Conservation (phyloP, 345 rosid species). For the Streptanthus diversifolius region DNA sequence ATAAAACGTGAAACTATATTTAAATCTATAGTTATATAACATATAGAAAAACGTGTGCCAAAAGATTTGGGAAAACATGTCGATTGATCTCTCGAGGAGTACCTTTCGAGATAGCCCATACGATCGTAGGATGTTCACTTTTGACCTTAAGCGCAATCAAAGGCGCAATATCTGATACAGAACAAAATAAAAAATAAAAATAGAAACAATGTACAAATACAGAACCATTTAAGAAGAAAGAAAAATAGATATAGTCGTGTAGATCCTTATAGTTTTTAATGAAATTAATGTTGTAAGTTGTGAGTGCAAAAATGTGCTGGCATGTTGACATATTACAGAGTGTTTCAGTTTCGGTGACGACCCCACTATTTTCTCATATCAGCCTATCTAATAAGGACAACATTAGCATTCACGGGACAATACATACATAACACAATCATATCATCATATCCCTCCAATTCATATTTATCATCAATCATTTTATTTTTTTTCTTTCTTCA, state of each 20-base stretch:
- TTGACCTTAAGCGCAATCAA: background rate
- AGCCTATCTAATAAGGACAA: slow-evolving; percentile 13
- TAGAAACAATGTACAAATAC: too few relatives aligned
- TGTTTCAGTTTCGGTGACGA: background rate
- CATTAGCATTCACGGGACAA: slow-evolving; percentile 12
- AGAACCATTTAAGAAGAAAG: too few relatives aligned
- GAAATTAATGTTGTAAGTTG: background rate
- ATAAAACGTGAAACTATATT: too few relatives aligned
- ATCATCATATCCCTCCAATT: background rate
- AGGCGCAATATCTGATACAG: background rate
- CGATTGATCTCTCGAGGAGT: too few relatives aligned
- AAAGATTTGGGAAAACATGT: too few relatives aligned
- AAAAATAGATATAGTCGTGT: background rate
- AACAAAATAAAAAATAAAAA: too few relatives aligned
- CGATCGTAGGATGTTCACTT: background rate
- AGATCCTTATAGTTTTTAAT: background rate
- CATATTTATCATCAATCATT: background rate
- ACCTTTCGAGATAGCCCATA: too few relatives aligned
- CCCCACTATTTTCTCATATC: background rate
- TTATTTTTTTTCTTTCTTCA: background rate
- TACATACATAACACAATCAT: slow-evolving; percentile 2
- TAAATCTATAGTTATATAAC: too few relatives aligned
- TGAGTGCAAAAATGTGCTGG: slow-evolving; percentile 3
- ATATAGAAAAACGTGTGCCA: too few relatives aligned
- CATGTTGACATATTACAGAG: background rate